Evolutionary conservation across 1,284 basidiomycete species (phyloP).

Genomic region (Cryptococcus sp.): DNA sequence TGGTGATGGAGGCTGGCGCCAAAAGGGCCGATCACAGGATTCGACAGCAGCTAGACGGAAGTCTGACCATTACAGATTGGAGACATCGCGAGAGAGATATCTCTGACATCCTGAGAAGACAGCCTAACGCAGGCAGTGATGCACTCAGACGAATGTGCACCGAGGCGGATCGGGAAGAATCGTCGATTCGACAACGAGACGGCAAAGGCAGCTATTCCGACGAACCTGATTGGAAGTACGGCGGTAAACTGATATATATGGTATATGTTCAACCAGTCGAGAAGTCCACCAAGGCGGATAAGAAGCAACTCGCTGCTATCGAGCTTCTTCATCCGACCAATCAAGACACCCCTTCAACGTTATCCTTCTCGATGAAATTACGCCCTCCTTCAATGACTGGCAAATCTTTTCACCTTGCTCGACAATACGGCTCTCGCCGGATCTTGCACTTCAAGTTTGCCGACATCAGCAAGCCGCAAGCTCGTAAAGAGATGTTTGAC

Average conservation of each 20-base stretch:
- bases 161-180: constrained; percentile 30
- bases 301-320: neutral
- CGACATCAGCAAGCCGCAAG: neutral
- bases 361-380: constrained; percentile 14
- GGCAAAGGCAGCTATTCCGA: constrained; percentile 15
- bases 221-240: constrained; percentile 23
- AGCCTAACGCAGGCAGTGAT: neutral
- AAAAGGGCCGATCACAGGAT: neutral
- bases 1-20: neutral
- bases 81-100: too few species aligned
- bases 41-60: neutral
- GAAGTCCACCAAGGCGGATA: too few species aligned
- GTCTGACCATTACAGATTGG: neutral
- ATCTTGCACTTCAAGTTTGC: constrained; percentile 26
- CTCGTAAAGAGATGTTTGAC: constrained; percentile 5
- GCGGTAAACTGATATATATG: constrained; percentile 25
- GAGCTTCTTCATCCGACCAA: neutral
- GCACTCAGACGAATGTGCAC: neutral
- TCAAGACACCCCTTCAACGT: neutral
- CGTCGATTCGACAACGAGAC: constrained; percentile 12
- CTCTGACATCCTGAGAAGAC: too few species aligned
- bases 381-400: constrained; percentile 21
- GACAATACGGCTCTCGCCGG: constrained; percentile 32
- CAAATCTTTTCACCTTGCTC: constrained; percentile 31
- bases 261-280: neutral